Conservation (phyloP, 139 green algal genomes). For the Chlamydomonas asymmetrica region DNA sequence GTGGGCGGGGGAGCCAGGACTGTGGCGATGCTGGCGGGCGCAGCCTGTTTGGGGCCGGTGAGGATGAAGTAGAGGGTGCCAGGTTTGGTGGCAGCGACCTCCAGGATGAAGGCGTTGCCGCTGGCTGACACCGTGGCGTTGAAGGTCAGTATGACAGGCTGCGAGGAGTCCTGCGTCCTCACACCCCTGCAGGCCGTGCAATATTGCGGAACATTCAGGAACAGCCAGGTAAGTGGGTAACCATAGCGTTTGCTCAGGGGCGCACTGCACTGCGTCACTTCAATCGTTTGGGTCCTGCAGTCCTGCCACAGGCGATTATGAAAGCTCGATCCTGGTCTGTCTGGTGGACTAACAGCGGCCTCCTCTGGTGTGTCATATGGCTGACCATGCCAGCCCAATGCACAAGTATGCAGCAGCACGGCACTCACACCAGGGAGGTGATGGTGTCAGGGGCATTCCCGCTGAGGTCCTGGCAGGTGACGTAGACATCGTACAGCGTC, state of each 20-base stretch:
- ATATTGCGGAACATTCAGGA: not conserved
- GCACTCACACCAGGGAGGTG: constrained; percentile 21
- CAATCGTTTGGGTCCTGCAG: no score
- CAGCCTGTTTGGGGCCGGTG: not conserved
- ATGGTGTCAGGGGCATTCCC: constrained; percentile 29
- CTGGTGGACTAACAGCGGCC: no score
- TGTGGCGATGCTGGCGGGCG: constrained; percentile 21
- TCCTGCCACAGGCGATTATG: no score
- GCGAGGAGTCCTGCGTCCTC: constrained; percentile 28
- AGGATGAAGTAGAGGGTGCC: constrained; percentile 24
- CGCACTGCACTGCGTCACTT: no score
- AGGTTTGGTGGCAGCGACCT: constrained; percentile 19
- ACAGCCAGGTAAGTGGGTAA: no score
- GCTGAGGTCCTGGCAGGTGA: constrained; percentile 10
- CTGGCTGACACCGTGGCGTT: constrained; percentile 9
- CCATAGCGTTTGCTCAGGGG: no score
- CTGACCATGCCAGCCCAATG: no score
- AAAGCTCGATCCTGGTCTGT: no score
- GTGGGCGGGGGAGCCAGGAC: constrained; percentile 16
- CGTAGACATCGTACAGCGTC: constrained; percentile 25
- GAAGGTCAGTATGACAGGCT: constrained; percentile 16
- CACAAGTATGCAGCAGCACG: no score
- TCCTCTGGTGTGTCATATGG: no score
- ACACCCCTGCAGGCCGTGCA: constrained; percentile 13
- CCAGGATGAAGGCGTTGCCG: constrained; percentile 26